Evolutionary conservation across 2,329 filamentous ascomycete genomes (phyloP), one percentile per base, ranked within the genome.

Genomic region (Harringtonia aguacate): DNA sequence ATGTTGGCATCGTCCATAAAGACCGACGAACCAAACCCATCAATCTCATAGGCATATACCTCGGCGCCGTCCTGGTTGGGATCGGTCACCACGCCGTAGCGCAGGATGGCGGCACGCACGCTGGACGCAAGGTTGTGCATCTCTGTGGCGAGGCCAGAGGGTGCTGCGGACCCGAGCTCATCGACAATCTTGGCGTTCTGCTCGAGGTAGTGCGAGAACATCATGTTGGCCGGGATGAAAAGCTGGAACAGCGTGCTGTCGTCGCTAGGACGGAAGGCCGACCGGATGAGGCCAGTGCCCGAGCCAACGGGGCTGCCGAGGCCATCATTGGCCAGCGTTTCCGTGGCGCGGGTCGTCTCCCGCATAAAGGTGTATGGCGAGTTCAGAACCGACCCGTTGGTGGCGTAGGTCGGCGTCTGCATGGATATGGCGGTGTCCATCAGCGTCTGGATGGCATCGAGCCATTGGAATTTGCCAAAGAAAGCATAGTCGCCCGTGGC

Each of bases 201-300:
- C 12, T 64, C 63, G 4, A 88, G 69, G 53, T 79, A 84, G 20
- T 72, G 65, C 28, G 79, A 70, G 51, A 87, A 80, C 81, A 86
- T 85, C 81, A 87, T 87, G 60, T 95, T 97, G 28, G 84, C 81
- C 0, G 90, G 90, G 53, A 95, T 85, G 54, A 94, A 80, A 61
- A 88, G 90, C 57, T 90, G 86, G 48, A 87, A 81, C 33, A 86
- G 84, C 1, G 84, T 86, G 14, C 86, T 79, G 60, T 95, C 90
- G 59, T 97, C 90, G 46, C 84, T 90, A 0, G 89, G 90, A 1
- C 90, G 76, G 68, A 95, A 95, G 27, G 88, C 87, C 52, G 84
- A 89, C 44, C 90, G 77, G 35, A 95, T 75, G 41, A 95, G 73
- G 0, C 87, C 87, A 2, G 87, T 92, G 73, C 86, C 61, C 27